Conservation (phyloP, 2,329 filamentous ascomycete genomes). For the Ascochyta rabiei region DNA sequence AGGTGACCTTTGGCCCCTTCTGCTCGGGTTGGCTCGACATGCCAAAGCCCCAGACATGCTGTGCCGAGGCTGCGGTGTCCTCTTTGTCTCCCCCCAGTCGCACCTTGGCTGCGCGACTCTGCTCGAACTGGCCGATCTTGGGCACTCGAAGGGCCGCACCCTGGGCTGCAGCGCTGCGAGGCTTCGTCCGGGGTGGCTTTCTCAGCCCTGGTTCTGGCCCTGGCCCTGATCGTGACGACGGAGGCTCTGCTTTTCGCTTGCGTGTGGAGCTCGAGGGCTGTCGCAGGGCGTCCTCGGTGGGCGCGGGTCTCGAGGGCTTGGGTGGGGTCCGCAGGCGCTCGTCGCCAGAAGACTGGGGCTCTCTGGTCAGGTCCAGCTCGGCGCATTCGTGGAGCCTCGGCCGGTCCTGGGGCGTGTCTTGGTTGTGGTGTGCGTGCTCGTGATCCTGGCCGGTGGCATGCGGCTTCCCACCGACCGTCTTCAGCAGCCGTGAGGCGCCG, state of each 20-base stretch:
- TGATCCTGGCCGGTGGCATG: conserved; percentile 49
- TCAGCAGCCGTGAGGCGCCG: conserved; percentile 31
- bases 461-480: conserved; percentile 36
- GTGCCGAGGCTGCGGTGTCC: conserved; percentile 16
- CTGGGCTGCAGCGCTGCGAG: not conserved
- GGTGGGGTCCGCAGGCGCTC: conserved; percentile 13
- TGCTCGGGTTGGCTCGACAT: conserved; percentile 13
- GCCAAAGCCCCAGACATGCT: not conserved
- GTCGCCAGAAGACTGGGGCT: conserved; percentile 33
- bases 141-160: not conserved
- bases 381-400: not conserved
- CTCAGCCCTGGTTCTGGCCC: not conserved
- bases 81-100: conserved; percentile 25
- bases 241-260: conserved; percentile 4
- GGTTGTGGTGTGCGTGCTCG: conserved; percentile 24
- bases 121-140: not conserved
- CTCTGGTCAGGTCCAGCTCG: conserved; percentile 18
- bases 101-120: conserved; percentile 18
- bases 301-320: not conserved
- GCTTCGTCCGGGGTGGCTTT: conserved; percentile 6
- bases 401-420: not conserved
- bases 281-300: not conserved
- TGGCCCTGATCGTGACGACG: not conserved
- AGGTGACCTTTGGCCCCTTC: conserved; percentile 10
- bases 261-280: not conserved